These are phyloP conservation scores for Xerophyta viscosa DNA, from an alignment of 106 monocot species.

Conservation along the genomic window DNA sequence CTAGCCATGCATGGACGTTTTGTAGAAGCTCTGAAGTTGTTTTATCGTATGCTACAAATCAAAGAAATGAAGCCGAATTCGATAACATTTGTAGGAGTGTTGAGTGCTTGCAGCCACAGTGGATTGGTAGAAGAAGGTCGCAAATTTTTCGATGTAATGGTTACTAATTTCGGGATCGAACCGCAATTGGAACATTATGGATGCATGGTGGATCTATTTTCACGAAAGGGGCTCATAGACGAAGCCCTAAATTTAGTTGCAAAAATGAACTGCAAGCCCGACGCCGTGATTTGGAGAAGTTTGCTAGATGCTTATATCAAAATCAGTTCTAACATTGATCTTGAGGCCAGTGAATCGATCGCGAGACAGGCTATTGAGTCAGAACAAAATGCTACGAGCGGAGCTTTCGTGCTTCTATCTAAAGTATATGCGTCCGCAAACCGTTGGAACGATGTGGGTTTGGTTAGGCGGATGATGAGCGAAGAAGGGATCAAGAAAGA, in stretches of 20 bases:
- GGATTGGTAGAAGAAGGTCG: slow-evolving; percentile 29
- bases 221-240: slow-evolving; percentile 40
- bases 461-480: slow-evolving; percentile 50
- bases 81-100: slow-evolving; percentile 58
- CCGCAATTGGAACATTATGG: slow-evolving; percentile 42
- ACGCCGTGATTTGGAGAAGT: slow-evolving; percentile 72
- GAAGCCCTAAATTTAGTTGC: slow-evolving; percentile 52
- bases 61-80: slow-evolving; percentile 38
- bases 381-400: slow-evolving; percentile 26
- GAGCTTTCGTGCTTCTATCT: slow-evolving; percentile 55
- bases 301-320: slow-evolving; percentile 67
- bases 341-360: slow-evolving; percentile 34
- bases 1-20: slow-evolving; percentile 39
- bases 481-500: slow-evolving; percentile 56
- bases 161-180: slow-evolving; percentile 10
- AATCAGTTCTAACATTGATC: slow-evolving; percentile 16
- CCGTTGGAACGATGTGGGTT: slow-evolving; percentile 58
- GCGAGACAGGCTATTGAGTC: slow-evolving; percentile 32
- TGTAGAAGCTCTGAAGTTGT: slow-evolving; percentile 26
- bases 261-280: slow-evolving; percentile 49
- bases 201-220: slow-evolving; percentile 69
- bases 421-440: slow-evolving; percentile 55
- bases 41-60: slow-evolving; percentile 21
- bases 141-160: slow-evolving; percentile 22
- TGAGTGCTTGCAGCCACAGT: slow-evolving; percentile 50